phyloP scores from a whole-genome alignment of 176 grass and related monocot genomes.

The Musa acuminata region DNA sequence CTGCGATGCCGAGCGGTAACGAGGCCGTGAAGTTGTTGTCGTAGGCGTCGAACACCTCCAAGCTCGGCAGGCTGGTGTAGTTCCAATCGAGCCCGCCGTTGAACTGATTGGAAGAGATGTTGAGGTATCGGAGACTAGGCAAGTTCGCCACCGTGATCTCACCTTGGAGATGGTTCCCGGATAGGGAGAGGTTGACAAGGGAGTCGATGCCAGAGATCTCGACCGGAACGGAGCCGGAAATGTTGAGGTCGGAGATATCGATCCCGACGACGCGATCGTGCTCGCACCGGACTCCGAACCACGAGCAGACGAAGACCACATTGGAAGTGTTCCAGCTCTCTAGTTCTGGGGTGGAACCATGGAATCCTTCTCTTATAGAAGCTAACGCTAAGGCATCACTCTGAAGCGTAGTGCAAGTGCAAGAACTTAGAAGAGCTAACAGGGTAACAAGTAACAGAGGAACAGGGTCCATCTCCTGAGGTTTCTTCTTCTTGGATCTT shows the following conservation, averaged over 20 bases:
- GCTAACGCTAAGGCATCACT: conserved; percentile 43
- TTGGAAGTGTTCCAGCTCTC: conserved; percentile 39
- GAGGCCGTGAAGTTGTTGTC: conserved; percentile 80
- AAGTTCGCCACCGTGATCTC: conserved; percentile 21
- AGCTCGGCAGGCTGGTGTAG: conserved; percentile 29
- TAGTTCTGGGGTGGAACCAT: conserved; percentile 24
- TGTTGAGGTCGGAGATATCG: conserved; percentile 56
- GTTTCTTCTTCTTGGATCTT: neutral
- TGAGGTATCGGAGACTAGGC: conserved; percentile 40
- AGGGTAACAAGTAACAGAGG: conserved; percentile 7
- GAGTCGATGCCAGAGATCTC: conserved; percentile 31
- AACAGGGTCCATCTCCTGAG: neutral
- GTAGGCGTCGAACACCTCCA: conserved; percentile 82
- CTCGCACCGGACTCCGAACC: conserved; percentile 54
- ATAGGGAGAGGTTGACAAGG: conserved; percentile 46
- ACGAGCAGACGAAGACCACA: conserved; percentile 52
- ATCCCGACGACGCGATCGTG: conserved; percentile 43
- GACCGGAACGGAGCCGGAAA: conserved; percentile 32
- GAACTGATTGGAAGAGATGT: conserved; percentile 68
- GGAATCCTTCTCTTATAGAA: conserved; percentile 37
- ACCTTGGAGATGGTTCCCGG: conserved; percentile 57
- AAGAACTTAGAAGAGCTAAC: conserved; percentile 11
- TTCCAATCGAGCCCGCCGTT: conserved; percentile 54
- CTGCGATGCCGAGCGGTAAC: conserved; percentile 39
- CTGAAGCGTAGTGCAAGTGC: conserved; percentile 25